phyloP scores from a whole-genome alignment of 345 rosid genomes.

The Kernera saxatilis region DNA sequence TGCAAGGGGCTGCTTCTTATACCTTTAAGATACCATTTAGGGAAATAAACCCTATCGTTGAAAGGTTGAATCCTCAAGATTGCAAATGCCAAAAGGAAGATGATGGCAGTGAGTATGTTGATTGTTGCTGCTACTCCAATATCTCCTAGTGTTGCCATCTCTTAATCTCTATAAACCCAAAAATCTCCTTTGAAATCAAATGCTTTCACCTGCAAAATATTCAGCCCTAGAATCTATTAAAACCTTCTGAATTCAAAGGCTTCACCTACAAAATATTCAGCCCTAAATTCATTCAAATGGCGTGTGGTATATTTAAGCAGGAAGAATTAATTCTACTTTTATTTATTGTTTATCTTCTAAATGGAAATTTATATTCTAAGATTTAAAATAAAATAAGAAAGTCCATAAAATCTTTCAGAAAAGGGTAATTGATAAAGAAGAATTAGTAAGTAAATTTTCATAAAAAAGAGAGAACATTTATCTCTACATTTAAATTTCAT shows the following conservation, averaged over 20 bases:
- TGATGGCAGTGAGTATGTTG: slow-evolving; percentile 65
- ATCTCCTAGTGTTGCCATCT: slow-evolving; percentile 84
- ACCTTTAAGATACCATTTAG: slow-evolving; percentile 96
- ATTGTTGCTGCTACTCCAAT: slow-evolving; percentile 78
- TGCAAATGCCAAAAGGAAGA: slow-evolving; percentile 82
- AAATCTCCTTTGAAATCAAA: background rate
- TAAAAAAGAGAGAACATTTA: background rate
- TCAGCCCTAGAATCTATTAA: background rate
- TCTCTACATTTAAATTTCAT: background rate
- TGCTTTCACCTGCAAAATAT: slow-evolving; percentile 14
- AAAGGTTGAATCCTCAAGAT: slow-evolving; percentile 85
- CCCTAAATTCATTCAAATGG: background rate
- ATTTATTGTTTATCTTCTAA: background rate
- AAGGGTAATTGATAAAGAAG: background rate
- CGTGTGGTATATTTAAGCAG: slow-evolving; percentile 4
- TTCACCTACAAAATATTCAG: background rate
- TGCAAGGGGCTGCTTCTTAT: slow-evolving; percentile 62
- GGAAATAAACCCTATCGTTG: slow-evolving; percentile 90
- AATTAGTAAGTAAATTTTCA: background rate
- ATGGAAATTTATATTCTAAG: background rate
- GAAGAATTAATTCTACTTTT: background rate
- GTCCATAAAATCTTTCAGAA: background rate
- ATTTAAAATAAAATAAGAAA: background rate
- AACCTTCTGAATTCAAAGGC: background rate
- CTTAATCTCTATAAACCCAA: background rate